Evolutionary conservation across 208 protist genomes (phyloP).

Genomic region (Phytomonas sp.): DNA sequence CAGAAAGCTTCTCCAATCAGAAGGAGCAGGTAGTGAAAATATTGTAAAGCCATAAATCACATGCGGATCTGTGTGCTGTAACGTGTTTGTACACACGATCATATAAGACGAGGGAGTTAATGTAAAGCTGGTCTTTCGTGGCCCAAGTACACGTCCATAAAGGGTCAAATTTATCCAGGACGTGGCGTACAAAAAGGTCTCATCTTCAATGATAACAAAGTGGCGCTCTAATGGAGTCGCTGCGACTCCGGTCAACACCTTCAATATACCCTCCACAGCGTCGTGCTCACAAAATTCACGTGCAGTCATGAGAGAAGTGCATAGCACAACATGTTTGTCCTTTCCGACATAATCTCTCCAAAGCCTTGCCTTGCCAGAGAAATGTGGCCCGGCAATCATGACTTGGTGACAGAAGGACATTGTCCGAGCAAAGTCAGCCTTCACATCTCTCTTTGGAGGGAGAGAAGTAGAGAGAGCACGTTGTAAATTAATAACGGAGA

Average conservation of each 20-base stretch:
- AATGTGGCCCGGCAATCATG: constrained; percentile 52
- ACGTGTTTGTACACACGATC: constrained; percentile 23
- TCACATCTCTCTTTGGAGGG: constrained; percentile 9
- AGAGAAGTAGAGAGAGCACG: constrained; percentile 27
- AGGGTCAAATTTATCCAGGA: constrained; percentile 22
- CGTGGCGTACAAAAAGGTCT: constrained; percentile 15
- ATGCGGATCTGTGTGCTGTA: constrained; percentile 26
- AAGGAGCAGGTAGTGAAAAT: constrained; percentile 25
- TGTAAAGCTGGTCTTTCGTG: constrained; percentile 19
- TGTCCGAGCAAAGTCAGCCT: constrained; percentile 26
- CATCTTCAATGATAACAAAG: constrained; percentile 40
- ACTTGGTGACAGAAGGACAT: constrained; percentile 45
- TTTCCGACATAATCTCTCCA: constrained; percentile 52
- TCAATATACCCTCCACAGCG: constrained; percentile 16
- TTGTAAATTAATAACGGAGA: constrained; percentile 10
- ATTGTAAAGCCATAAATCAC: constrained; percentile 33
- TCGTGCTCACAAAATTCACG: constrained; percentile 61
- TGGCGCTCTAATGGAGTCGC: constrained; percentile 10
- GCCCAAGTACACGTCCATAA: constrained; percentile 10
- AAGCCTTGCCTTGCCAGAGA: constrained; percentile 62
- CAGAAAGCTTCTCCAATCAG: constrained; percentile 36
- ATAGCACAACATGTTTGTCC: constrained; percentile 34
- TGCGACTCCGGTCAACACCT: not conserved
- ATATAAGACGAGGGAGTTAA: constrained; percentile 21
- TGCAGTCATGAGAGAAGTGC: constrained; percentile 40